Evolutionary conservation across 2,329 filamentous ascomycete genomes (phyloP).

Genomic region (Aspergillus latus): DNA sequence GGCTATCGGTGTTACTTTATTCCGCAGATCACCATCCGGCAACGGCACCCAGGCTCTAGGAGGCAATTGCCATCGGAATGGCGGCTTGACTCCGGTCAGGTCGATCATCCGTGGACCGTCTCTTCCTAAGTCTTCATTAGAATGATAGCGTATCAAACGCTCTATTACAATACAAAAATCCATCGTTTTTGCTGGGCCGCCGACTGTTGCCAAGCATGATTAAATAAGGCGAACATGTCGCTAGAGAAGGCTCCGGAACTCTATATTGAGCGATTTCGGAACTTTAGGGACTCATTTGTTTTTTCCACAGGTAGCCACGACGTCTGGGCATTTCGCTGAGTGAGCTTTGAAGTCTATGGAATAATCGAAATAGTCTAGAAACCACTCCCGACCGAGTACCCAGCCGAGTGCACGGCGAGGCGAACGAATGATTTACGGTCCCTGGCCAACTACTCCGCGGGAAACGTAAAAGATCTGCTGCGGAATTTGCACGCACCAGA

Average conservation of each 20-base stretch:
- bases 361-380: conserved; percentile 7
- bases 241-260: neutral
- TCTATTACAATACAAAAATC: neutral
- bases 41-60: neutral
- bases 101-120: neutral
- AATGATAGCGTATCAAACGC: neutral
- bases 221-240: neutral
- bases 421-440: neutral
- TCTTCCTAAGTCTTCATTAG: neutral
- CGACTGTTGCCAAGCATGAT: neutral
- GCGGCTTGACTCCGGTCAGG: neutral
- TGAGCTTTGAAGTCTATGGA: neutral
- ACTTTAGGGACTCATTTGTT: neutral
- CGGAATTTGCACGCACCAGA: conserved; percentile 9
- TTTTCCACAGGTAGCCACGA: neutral
- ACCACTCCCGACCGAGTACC: neutral
- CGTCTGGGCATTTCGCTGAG: neutral
- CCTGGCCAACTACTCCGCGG: conserved; percentile 7
- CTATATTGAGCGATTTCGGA: neutral
- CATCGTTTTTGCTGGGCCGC: neutral
- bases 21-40: neutral
- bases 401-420: neutral
- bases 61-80: neutral
- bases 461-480: conserved; percentile 11
- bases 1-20: neutral